These are phyloP conservation scores for Coemansia sp. DNA, from an alignment of 192 early-diverging fungal species.

Conservation along the genomic window DNA sequence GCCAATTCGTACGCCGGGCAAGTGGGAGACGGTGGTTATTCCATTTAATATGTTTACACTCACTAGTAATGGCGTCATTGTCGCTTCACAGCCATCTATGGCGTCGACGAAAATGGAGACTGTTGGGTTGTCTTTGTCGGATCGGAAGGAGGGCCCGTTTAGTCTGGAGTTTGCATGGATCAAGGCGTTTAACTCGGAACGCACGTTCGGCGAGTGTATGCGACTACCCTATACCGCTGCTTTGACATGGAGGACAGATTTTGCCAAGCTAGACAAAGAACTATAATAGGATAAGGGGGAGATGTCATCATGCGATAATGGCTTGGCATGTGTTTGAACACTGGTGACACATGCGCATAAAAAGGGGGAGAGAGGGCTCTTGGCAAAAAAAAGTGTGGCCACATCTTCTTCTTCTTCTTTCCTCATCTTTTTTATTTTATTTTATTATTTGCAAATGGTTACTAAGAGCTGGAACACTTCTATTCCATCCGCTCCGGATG, in stretches of 20 bases:
- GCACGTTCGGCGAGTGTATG: constrained; percentile 76
- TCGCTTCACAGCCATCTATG: constrained; percentile 85
- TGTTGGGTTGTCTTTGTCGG: constrained; percentile 83
- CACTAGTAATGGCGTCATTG: constrained; percentile 85
- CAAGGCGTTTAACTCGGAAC: constrained; percentile 77
- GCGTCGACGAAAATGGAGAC: constrained; percentile 80
- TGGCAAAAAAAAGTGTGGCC: background rate
- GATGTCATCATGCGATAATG: background rate
- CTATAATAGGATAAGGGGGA: constrained; percentile 8
- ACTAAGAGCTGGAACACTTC: constrained; percentile 33
- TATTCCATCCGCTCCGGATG: constrained; percentile 20
- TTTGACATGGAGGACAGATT: constrained; percentile 38
- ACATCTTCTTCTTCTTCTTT: background rate
- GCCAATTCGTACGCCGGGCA: constrained; percentile 80
- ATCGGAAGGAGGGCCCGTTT: constrained; percentile 82
- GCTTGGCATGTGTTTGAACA: background rate
- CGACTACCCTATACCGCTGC: constrained; percentile 46
- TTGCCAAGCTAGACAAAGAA: constrained; percentile 32
- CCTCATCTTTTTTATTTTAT: background rate
- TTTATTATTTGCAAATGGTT: constrained; percentile 22
- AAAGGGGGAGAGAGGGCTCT: background rate
- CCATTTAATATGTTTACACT: constrained; percentile 93
- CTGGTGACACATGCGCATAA: constrained; percentile 3
- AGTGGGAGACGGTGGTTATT: constrained; percentile 91
- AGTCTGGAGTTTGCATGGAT: constrained; percentile 88